Base-by-base conservation (phyloP, 768 basidiomycete species). In the Termitomyces sp. region DNA sequence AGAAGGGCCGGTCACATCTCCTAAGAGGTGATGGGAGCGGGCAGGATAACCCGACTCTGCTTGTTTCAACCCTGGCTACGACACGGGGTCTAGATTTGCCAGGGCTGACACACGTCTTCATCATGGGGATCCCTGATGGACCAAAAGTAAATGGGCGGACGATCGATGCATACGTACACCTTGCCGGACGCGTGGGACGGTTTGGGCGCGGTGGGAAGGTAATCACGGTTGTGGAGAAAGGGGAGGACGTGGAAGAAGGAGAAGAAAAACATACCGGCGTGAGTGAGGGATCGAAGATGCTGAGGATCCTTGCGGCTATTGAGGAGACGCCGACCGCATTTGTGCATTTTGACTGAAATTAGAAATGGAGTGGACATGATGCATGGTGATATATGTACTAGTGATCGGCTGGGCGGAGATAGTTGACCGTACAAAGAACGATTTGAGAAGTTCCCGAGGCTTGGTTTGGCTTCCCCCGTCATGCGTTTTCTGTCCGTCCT, bases 31-130 rank as follows among this genome's bases (percentile, higher is more conserved):
- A 58, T 43, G 70, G 64, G 7, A 61, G 44, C 42, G 59, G 67
- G 32, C 68, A 76, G 37, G 81, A 79, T 63, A 78, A 80, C 63
- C 86, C 89, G 23, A 80, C 70, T 23, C 66, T 91, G 63, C 74
- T 92, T 32, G 85, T 92, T 40, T 78, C 80, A 14, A 90, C 89
- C 0, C 71, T 81, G 23, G 86, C 88, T 17, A 84, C 84, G 19
- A 82, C 81, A 35, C 83, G 90, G 47, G 89, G 89, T 27, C 69
- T 92, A 48, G 89, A 92, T 71, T 68, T 91, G 51, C 85, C 84
- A 10, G 78, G 77, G 58, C 73, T 91, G 62, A 80, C 81, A 46
- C 89, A 91, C 65, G 89, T 91, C 19, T 90, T 92, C 67, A 72
- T 90, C 49, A 69, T 87, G 44, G 88, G 88, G 4, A 70, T 86